These are phyloP conservation scores for Cenococcum geophilum DNA, from an alignment of 495 filamentous ascomycete species.

Conservation along the genomic window DNA sequence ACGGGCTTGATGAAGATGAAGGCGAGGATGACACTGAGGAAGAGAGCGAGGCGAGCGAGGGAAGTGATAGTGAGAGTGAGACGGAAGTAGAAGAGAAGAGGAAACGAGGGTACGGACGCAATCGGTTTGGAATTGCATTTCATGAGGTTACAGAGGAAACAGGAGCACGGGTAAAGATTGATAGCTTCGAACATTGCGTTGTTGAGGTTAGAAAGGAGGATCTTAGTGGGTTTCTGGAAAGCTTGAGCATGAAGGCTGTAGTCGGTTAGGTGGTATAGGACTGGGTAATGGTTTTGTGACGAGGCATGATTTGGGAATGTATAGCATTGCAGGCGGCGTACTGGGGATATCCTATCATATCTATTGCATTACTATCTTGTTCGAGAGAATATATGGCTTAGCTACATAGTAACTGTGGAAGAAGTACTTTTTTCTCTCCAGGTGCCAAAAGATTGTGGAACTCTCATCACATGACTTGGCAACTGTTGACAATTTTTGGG, in stretches of 20 bases:
- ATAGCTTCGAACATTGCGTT: constrained; percentile 95
- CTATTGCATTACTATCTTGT: too few relatives aligned
- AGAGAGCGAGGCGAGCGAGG: constrained; percentile 47
- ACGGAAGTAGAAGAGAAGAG: constrained; percentile 43
- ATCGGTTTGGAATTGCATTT: constrained; percentile 90
- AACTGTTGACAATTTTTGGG: too few relatives aligned
- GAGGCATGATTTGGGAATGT: constrained; percentile 1
- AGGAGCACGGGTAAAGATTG: constrained; percentile 80
- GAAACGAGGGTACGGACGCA: constrained; percentile 63
- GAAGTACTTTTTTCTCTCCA: too few relatives aligned
- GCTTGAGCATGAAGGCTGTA: constrained; percentile 84
- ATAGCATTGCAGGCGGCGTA: constrained; percentile 1
- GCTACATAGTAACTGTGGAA: too few relatives aligned
- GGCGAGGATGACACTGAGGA: constrained; percentile 51
- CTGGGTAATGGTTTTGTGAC: background rate
- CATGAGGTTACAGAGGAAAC: constrained; percentile 93
- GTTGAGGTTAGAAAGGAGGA: constrained; percentile 97
- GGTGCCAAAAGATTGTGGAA: too few relatives aligned
- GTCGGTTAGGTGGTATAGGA: constrained; percentile 53
- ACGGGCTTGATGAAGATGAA: constrained; percentile 38
- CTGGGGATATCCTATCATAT: background rate
- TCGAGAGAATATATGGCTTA: too few relatives aligned
- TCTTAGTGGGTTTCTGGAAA: constrained; percentile 82
- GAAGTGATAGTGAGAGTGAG: constrained; percentile 49
- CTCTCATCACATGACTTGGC: too few relatives aligned